Conservation (phyloP, 2,329 filamentous ascomycete species). For the Fusarium sp. region DNA sequence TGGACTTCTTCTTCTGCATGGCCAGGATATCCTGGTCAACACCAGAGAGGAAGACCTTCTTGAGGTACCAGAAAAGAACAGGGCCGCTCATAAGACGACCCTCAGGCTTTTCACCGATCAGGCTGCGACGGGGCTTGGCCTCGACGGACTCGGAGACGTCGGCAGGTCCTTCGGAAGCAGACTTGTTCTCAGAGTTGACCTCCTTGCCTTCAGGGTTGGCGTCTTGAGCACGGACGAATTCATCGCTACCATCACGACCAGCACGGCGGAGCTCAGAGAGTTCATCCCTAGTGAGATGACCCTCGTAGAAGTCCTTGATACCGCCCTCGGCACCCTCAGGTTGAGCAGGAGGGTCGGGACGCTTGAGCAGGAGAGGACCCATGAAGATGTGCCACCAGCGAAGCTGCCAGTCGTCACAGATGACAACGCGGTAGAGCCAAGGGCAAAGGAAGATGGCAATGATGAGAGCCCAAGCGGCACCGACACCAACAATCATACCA, state of each 20-base stretch:
- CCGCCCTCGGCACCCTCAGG: constrained; percentile 72
- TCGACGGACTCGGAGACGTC: constrained; percentile 12
- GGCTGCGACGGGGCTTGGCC: constrained; percentile 28
- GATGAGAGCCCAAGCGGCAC: constrained; percentile 61
- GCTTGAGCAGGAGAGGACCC: constrained; percentile 64
- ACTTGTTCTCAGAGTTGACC: constrained; percentile 27
- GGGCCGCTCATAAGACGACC: constrained; percentile 11
- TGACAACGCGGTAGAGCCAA: constrained; percentile 67
- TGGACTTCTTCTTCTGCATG: constrained; percentile 55
- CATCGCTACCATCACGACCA: constrained; percentile 34
- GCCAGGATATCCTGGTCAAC: constrained; percentile 46
- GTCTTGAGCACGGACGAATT: constrained; percentile 42
- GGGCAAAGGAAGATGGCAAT: constrained; percentile 66
- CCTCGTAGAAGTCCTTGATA: constrained; percentile 66
- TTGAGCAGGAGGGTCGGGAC: constrained; percentile 62
- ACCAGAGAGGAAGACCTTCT: constrained; percentile 41
- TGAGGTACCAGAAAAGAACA: constrained; percentile 43
- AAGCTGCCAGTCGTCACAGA: constrained; percentile 71
- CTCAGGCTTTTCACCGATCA: constrained; percentile 40
- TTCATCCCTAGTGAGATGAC: constrained; percentile 64
- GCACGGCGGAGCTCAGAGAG: constrained; percentile 56
- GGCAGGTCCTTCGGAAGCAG: background rate
- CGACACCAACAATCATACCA: constrained; percentile 66
- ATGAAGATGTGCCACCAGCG: constrained; percentile 64
- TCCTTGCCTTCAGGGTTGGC: constrained; percentile 38